Evolutionary conservation across 805 yeast species (phyloP), one percentile per base, ranked within the genome.

Genomic region (Kuraishia cidri): DNA sequence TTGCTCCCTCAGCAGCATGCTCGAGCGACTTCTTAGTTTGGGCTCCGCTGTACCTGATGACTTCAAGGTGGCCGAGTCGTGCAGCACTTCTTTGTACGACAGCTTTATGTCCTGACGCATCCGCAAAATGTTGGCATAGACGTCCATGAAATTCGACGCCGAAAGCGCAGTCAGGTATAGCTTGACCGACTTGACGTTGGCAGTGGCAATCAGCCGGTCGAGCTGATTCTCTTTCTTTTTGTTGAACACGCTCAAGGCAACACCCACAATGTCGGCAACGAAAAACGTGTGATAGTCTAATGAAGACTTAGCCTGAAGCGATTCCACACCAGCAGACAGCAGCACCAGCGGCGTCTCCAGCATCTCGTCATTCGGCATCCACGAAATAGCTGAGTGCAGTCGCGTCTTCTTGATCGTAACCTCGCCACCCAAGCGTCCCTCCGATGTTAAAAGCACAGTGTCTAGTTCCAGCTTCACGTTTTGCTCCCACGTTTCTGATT

Each of bases 261-360:
- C 57, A 1, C 59, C 56, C 5, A 61, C 54, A 14, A 80, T 51
- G 11, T 66, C 64, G 3, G 76, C 72, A 29, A 90, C 69, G 22
- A 84, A 69, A 51, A 92, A 87, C 12, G 84, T 73, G 48, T 90
- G 96, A 50, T 76, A 86, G 50, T 92, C 97, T 45, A 90, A 75
- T 0, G 87, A 76, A 4, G 78, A 58, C 45, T 80, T 81, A 3
- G 72, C 45, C 18, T 76, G 74, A 14, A 84, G 44, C 4, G 64
- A 57, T 2, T 62, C 74, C 21, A 86, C 49, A 0, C 79, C 76
- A 4, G 74, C 60, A 0, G 79, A 64, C 3, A 81, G 48, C 15
- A 76, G 65, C 3, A 90, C 78, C 37, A 83, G 52, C 0, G 97
- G 97, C 7, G 79, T 59, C 5, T 63, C 72, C 19, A 66, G 54